Evolutionary conservation across 2,329 filamentous ascomycete species (phyloP), one percentile per base, ranked within the genome.

Genomic region (Apiospora rasikravindrae): DNA sequence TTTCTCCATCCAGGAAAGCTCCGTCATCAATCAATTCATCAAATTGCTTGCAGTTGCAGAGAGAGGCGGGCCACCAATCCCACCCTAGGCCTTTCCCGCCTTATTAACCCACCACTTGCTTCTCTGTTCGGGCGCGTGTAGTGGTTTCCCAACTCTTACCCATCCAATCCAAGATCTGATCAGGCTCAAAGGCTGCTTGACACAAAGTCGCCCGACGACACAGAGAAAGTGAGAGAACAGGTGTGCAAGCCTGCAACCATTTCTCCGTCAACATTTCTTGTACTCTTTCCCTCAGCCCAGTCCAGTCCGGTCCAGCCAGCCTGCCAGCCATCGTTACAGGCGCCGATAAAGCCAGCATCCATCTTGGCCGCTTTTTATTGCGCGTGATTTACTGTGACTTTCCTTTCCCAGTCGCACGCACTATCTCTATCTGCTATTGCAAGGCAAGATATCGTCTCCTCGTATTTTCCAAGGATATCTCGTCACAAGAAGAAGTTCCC

Each of bases 391-490:
- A 64, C 57, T 64, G 57, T 64, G 57, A 64, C 57, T 72, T 68
- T 71, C 51, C 69, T 69, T 68, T 70, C 66, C 33, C 42, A 33
- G 37, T 69, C 69, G 57, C 57, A 64, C 69, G 57, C 57, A 64
- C 57, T 64, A 64, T 40, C 57, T 64, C 57, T 45, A 71, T 71
- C 49, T 67, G 42, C 69, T 44, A 70, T 51, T 67, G 51, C 72
- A 26, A 66, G 57, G 64, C 72, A 53, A 66, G 53, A 66, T 69
- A 45, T 69, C 57, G 44, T 66, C 70, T 45, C 69, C 53, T 69
- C 51, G 70, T 66, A 45, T 67, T 67, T 40, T 67, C 70, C 49
- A 51, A 72, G 71, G 44, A 53, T 49, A 61, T 72, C 53, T 64
- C 61, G 61, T 66, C 70, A 57, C 61, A 71, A 64, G 37, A 44